Conservation (phyloP, 169 alveolate genomes). For the Eimeria sp. region DNA sequence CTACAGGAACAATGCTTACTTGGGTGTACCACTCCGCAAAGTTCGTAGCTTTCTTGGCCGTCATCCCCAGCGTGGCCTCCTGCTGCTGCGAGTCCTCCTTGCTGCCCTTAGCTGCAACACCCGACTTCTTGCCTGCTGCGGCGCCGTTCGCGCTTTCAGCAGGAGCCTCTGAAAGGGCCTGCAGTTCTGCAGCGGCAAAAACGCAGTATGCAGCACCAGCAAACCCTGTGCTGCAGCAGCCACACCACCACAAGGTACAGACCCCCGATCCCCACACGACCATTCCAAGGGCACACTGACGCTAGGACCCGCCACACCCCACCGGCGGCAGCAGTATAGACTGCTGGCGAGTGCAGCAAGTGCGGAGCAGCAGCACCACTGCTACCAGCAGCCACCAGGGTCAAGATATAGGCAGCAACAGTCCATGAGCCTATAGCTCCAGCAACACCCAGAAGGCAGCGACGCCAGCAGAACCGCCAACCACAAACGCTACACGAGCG, state of each 20-base stretch:
- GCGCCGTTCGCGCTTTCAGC: constrained; percentile 14
- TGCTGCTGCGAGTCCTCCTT: constrained; percentile 46
- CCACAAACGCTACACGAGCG: background rate
- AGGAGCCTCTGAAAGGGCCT: constrained; percentile 1
- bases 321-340: too few species aligned
- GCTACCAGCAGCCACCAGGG: too few species aligned
- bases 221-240: background rate
- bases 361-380: too few species aligned
- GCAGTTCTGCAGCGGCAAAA: background rate
- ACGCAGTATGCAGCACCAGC: background rate
- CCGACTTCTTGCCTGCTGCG: constrained; percentile 26
- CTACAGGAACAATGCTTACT: background rate
- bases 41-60: constrained; percentile 89
- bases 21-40: constrained; percentile 95
- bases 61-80: constrained; percentile 88
- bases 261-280: too few species aligned
- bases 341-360: too few species aligned
- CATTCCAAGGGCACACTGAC: too few species aligned
- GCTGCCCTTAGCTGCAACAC: constrained; percentile 19
- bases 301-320: too few species aligned
- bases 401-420: too few species aligned
- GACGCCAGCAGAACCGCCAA: background rate
- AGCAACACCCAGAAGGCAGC: too few species aligned
- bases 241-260: background rate
- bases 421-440: too few species aligned